Evolutionary conservation across 225 moss, liverwort and hornwort genomes (phyloP).

Genomic region (Thuidium tamariscinum): DNA sequence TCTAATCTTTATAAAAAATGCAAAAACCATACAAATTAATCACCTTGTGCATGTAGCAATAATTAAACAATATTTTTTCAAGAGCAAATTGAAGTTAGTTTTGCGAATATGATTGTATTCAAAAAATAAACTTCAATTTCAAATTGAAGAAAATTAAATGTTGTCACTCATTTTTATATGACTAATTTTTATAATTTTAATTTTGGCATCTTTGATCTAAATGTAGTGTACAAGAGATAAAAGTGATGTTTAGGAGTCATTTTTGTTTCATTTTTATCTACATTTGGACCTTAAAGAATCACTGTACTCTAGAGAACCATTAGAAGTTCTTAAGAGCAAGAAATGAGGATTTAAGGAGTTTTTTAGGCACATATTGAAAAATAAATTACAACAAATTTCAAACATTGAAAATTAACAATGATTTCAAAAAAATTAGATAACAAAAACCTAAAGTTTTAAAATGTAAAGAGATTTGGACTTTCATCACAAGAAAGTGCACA

Average conservation of each 20-base stretch:
- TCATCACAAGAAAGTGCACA: not conserved
- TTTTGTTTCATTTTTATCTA: not conserved
- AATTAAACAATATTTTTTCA: not conserved
- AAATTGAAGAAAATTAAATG: not conserved
- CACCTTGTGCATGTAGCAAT: accelerated
- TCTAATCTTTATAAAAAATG: not conserved
- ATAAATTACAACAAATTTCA: not conserved
- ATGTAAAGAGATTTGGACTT: not conserved
- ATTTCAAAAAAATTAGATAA: not conserved
- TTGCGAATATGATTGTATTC: not conserved
- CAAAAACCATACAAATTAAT: too few relatives aligned
- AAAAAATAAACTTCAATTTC: too few relatives aligned
- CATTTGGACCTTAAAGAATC: not conserved
- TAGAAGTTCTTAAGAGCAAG: not conserved
- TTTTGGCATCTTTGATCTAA: too few relatives aligned
- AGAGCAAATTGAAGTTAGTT: not conserved
- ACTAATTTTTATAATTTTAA: not conserved
- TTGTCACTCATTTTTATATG: not conserved
- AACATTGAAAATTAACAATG: not conserved
- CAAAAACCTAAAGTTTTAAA: not conserved
- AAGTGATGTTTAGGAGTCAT: not conserved
- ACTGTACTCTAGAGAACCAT: accelerated
- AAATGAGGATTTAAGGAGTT: not conserved
- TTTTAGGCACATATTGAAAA: not conserved
- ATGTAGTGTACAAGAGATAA: accelerated